These are phyloP conservation scores for Alternaria sp. DNA, from an alignment of 2,329 filamentous ascomycete species.

Conservation along the genomic window DNA sequence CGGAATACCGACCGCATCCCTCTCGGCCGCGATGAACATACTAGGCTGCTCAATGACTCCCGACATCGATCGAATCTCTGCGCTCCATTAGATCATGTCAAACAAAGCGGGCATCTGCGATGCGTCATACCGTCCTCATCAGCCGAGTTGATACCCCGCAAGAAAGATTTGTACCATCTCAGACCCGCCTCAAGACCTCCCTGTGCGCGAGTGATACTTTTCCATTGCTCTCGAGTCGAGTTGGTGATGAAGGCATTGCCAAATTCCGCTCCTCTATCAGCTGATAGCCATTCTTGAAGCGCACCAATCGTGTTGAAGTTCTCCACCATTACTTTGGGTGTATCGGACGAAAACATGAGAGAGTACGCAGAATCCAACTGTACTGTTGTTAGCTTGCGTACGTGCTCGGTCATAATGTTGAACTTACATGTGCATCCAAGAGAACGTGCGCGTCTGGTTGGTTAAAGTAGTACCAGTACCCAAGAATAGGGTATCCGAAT, in stretches of 20 bases:
- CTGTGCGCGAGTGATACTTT: background rate
- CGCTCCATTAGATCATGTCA: background rate
- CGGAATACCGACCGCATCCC: background rate
- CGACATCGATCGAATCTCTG: background rate
- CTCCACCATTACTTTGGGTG: background rate
- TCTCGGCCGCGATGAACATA: background rate
- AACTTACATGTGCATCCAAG: background rate
- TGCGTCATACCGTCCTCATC: background rate
- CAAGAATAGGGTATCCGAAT: background rate
- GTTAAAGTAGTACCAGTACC: background rate
- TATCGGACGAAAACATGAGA: background rate
- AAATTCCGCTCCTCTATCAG: background rate
- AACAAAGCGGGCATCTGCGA: background rate
- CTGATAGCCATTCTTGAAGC: background rate
- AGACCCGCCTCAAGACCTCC: background rate
- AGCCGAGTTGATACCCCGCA: background rate
- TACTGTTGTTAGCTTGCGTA: background rate
- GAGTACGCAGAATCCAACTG: background rate
- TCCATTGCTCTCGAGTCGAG: background rate
- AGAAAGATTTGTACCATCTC: background rate
- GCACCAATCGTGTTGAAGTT: background rate
- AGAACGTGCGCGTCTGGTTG: background rate
- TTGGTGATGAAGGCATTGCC: background rate
- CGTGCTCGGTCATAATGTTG: background rate
- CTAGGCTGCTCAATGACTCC: background rate